Percentiles rank a stretch among this genome's conserved stretches.
Conservation (phyloP, 1,284 basidiomycete genomes). For the Polyporus tsugae region DNA sequence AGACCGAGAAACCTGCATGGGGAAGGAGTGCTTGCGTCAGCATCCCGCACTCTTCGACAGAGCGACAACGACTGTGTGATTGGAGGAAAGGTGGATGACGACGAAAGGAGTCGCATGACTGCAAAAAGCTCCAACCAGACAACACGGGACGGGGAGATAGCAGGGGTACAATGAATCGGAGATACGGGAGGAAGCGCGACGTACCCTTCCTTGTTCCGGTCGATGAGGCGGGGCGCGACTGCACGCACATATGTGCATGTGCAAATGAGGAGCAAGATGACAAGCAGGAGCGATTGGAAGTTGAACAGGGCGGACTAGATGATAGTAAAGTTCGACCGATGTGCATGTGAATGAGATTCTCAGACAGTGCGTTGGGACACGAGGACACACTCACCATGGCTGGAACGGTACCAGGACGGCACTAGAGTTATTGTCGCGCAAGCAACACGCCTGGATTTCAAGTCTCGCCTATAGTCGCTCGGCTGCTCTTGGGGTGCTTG, state of each 20-base stretch:
- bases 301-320: slow-evolving; percentile 95
- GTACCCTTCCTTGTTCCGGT: slow-evolving; percentile 95
- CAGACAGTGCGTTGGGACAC: background rate
- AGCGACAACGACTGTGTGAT: background rate
- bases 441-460: background rate
- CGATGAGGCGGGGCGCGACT: slow-evolving; percentile 88
- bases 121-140: background rate
- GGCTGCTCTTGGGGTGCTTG: background rate
- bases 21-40: background rate
- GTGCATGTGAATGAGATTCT: background rate
- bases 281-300: slow-evolving; percentile 94
- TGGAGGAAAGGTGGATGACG: background rate
- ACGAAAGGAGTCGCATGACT: background rate
- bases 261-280: slow-evolving; percentile 93
- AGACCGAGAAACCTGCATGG: slow-evolving; percentile 80
- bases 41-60: slow-evolving; percentile 1
- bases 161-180: background rate
- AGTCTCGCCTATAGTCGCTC: too few species aligned
- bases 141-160: background rate
- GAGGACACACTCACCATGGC: slow-evolving; percentile 5
- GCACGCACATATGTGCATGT: slow-evolving; percentile 97
- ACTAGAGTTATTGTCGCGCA: background rate
- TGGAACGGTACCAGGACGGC: background rate
- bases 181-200: slow-evolving; percentile 38
- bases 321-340: background rate